Base-by-base conservation (phyloP, 495 filamentous ascomycete species). In the Penicillium angulare region DNA sequence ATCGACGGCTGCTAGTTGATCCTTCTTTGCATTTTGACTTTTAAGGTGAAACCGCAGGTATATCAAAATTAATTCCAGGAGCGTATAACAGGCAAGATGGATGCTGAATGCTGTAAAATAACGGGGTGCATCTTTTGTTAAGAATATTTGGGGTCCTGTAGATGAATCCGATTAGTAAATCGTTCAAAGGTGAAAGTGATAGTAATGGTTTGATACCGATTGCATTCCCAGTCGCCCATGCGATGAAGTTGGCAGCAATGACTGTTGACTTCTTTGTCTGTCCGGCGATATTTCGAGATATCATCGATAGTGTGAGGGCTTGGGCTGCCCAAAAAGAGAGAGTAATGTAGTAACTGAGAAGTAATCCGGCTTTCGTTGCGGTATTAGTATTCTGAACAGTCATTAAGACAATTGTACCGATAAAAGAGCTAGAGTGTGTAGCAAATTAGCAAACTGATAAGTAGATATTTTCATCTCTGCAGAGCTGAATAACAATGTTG, bases 241-340 rank as follows among this genome's bases (percentile, higher is more conserved):
- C 36, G 18, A 61, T 32, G 24, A 61, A 58, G 27, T 36, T 23
- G 31, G 48, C 7, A 27, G 29, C 65, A 20, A 60, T 65, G 16
- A 64, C 56, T 2, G 63, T 49, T 2, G 65, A 61, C 48, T 83
- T 83, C 60, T 84, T 84, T 5, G 81, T 82, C 63, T 81, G 82
- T n/a, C 80, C 80, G 5, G 79, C 77, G 3, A 84, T 68, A 38
- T 84, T 83, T 23, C 70, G 73, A 0, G 65, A 67, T 21, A 81
- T 74, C 15, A 80, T 57, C 1, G 69, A 69, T 7, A 39, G 80
- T 61, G 0, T 79, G 40, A 7, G 72, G 71, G 0, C 77, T 74
- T 50, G 79, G 78, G 15, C 72, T 69, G 21, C 72, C 74, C 78
- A 65, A 21, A 55, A 59, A 3, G 74, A 66, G 47, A 75, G 63